Percentiles rank a stretch among this genome's conserved stretches.
phyloP scores from a whole-genome alignment of 2,329 filamentous ascomycete species.

The Colletotrichum melonis region DNA sequence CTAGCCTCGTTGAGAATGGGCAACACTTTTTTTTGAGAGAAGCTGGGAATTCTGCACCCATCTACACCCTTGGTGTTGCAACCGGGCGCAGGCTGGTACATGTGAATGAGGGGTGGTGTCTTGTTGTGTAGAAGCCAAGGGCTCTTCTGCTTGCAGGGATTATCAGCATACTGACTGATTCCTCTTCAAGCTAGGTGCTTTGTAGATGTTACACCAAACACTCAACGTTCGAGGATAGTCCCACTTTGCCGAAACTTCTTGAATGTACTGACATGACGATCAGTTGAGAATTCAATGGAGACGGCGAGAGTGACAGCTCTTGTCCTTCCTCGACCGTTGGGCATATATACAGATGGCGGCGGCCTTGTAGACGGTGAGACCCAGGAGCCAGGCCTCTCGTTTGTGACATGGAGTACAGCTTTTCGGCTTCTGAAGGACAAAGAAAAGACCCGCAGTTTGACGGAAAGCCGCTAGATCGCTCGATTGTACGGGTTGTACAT shows the following conservation, averaged over 20 bases:
- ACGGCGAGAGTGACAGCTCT: neutral
- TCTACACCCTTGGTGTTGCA: neutral
- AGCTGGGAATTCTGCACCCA: slow-evolving; percentile 1
- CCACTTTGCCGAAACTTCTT: neutral
- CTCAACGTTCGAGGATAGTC: neutral
- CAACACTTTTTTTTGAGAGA: neutral
- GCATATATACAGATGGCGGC: neutral
- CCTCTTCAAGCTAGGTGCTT: neutral
- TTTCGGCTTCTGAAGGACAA: neutral
- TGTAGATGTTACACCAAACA: neutral
- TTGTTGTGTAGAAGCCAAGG: neutral
- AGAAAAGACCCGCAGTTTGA: neutral
- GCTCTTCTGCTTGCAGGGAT: neutral
- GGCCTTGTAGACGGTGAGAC: neutral
- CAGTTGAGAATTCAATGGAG: neutral
- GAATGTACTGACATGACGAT: neutral
- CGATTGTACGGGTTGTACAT: neutral
- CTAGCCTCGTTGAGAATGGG: neutral
- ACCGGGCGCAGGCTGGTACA: slow-evolving; percentile 1
- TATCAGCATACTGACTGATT: neutral
- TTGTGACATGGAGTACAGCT: slow-evolving; percentile 4
- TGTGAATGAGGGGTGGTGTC: neutral
- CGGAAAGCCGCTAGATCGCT: neutral
- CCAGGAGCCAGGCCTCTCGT: neutral
- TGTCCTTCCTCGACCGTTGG: neutral